These are phyloP conservation scores for Suaeda aralocaspica DNA, from an alignment of 148 eudicot genomes.

Conservation along the genomic window DNA sequence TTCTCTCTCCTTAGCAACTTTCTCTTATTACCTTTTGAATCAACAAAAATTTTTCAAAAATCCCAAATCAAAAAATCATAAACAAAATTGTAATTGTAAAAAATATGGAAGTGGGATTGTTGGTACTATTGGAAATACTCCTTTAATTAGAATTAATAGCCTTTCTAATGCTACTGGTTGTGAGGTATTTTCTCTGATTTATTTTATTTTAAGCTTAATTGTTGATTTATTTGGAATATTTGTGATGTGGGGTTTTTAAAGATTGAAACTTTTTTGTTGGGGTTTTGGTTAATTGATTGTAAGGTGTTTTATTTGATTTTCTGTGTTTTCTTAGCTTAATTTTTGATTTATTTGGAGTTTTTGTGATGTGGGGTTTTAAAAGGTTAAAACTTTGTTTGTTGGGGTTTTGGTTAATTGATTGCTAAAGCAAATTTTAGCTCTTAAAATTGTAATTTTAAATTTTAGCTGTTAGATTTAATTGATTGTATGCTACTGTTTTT, in stretches of 20 bases:
- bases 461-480: no score
- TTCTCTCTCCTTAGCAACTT: slow-evolving; percentile 44
- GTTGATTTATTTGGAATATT: neutral
- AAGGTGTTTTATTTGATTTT: no score
- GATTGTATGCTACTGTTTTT: no score
- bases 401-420: no score
- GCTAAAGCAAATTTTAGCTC: no score
- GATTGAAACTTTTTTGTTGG: neutral
- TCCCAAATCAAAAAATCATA: slow-evolving; percentile 20
- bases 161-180: slow-evolving; percentile 92
- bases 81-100: slow-evolving; percentile 13
- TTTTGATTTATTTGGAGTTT: no score
- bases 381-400: no score
- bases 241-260: slow-evolving; percentile 2
- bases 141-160: slow-evolving; percentile 76
- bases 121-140: slow-evolving; percentile 84
- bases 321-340: no score
- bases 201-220: neutral
- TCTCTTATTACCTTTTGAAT: slow-evolving; percentile 45
- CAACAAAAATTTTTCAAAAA: slow-evolving; percentile 17
- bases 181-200: slow-evolving; percentile 4
- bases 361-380: no score
- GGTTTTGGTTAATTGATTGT: slow-evolving; percentile 6
- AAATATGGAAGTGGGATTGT: slow-evolving; percentile 48
- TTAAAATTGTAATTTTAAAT: no score